These are phyloP conservation scores for Neurospora africana DNA, from an alignment of 495 filamentous ascomycete species.

Conservation along the genomic window DNA sequence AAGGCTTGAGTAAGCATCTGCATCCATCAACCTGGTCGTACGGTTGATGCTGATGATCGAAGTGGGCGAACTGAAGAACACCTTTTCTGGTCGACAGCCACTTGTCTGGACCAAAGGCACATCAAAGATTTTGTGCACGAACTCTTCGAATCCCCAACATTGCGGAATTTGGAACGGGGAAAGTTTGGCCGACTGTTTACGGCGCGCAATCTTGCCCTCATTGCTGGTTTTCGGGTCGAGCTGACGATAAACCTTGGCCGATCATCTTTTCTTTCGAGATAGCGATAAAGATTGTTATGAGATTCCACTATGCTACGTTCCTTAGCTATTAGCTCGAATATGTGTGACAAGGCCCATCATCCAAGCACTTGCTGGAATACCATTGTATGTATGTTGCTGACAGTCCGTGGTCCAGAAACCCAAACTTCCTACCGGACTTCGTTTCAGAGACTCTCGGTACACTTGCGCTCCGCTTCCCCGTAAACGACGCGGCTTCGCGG, in stretches of 20 bases:
- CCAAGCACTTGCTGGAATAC: background rate
- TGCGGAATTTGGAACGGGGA: background rate
- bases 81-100: background rate
- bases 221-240: conserved; percentile 28
- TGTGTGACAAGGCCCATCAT: background rate
- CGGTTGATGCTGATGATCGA: conserved; percentile 6
- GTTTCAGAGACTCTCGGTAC: conserved; percentile 36
- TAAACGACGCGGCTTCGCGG: conserved; percentile 14
- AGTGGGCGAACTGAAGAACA: background rate
- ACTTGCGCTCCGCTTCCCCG: conserved; percentile 35
- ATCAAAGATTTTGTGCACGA: background rate
- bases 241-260: conserved; percentile 32
- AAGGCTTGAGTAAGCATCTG: background rate
- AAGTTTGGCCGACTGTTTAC: conserved; percentile 11
- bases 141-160: background rate
- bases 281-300: conserved; percentile 25
- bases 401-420: background rate
- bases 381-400: background rate
- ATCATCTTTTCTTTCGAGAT: conserved; percentile 32
- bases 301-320: conserved; percentile 34
- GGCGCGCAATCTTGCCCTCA: conserved; percentile 8
- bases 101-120: background rate
- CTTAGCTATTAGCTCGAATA: conserved; percentile 14
- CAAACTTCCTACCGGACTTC: conserved; percentile 22
- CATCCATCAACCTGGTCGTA: conserved; percentile 2